These are phyloP conservation scores for Coemansia sp. DNA, from an alignment of 192 early-diverging fungal species.

Conservation along the genomic window DNA sequence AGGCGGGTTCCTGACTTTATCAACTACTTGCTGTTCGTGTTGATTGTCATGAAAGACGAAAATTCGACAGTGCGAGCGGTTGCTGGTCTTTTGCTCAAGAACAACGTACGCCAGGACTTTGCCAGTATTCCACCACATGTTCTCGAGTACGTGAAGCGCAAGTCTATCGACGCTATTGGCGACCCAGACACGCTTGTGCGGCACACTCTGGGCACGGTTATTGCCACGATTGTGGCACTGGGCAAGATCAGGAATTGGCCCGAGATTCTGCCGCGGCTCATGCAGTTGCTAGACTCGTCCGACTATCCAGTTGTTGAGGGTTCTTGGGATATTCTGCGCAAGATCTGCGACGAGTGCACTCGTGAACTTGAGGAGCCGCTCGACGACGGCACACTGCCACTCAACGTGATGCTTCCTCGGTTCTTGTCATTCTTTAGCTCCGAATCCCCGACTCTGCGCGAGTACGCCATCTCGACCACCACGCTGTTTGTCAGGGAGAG, in stretches of 20 bases:
- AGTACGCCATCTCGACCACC: constrained; percentile 77
- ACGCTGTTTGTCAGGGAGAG: constrained; percentile 86
- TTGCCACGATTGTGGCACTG: constrained; percentile 80
- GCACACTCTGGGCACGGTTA: constrained; percentile 81
- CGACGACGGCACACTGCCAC: constrained; percentile 68
- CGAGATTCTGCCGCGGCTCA: constrained; percentile 75
- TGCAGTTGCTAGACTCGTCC: constrained; percentile 73
- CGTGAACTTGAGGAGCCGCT: constrained; percentile 75
- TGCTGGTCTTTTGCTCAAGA: constrained; percentile 84
- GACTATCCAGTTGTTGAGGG: constrained; percentile 80
- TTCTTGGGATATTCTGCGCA: constrained; percentile 82
- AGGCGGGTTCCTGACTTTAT: constrained; percentile 84
- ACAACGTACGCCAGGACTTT: constrained; percentile 66
- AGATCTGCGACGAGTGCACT: constrained; percentile 95
- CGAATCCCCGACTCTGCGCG: constrained; percentile 72
- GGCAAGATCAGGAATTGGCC: constrained; percentile 79
- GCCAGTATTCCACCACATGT: constrained; percentile 58
- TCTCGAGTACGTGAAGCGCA: constrained; percentile 69
- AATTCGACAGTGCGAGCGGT: constrained; percentile 70
- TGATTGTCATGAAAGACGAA: constrained; percentile 72
- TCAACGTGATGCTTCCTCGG: constrained; percentile 87
- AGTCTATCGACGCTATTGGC: constrained; percentile 63
- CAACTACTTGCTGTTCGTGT: constrained; percentile 87
- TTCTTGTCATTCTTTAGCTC: constrained; percentile 85
- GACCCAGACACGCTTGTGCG: constrained; percentile 75